phyloP scores from a whole-genome alignment of 345 rosid genomes.

The Abelmoschus esculentus region DNA sequence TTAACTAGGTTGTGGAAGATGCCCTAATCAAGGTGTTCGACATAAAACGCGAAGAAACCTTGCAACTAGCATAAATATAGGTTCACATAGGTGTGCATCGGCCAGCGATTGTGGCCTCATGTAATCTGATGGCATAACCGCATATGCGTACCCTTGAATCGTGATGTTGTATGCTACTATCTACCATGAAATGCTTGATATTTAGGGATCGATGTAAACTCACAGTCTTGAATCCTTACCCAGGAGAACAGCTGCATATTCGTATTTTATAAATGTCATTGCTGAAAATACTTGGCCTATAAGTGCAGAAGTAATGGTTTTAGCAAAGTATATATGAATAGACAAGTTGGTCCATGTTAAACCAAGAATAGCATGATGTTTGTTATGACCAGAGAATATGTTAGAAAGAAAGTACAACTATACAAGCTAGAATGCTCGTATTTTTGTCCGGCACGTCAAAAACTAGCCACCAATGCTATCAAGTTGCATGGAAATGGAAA shows the following conservation, averaged over 20 bases:
- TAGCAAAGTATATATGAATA: no score
- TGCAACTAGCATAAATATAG: constrained; percentile 43
- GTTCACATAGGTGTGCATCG: neutral
- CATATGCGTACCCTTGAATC: neutral
- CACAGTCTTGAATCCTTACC: neutral
- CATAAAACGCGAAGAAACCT: constrained; percentile 61
- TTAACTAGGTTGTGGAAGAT: constrained; percentile 66
- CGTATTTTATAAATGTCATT: no score
- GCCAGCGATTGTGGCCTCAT: no score
- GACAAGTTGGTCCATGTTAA: neutral
- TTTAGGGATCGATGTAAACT: neutral
- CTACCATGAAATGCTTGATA: neutral
- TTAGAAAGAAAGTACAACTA: no score
- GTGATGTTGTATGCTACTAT: neutral
- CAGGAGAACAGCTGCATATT: neutral
- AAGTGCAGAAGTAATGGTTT: no score
- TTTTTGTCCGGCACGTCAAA: neutral
- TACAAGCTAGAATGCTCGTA: neutral
- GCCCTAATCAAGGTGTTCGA: constrained; percentile 62
- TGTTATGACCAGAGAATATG: neutral
- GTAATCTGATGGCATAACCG: neutral
- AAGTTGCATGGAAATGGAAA: constrained; percentile 30
- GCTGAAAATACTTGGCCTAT: no score
- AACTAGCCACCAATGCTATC: constrained; percentile 32
- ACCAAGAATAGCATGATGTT: neutral